These are phyloP conservation scores for Kodamaea plutei DNA, from an alignment of 1,139 yeast genomes.

Conservation along the genomic window DNA sequence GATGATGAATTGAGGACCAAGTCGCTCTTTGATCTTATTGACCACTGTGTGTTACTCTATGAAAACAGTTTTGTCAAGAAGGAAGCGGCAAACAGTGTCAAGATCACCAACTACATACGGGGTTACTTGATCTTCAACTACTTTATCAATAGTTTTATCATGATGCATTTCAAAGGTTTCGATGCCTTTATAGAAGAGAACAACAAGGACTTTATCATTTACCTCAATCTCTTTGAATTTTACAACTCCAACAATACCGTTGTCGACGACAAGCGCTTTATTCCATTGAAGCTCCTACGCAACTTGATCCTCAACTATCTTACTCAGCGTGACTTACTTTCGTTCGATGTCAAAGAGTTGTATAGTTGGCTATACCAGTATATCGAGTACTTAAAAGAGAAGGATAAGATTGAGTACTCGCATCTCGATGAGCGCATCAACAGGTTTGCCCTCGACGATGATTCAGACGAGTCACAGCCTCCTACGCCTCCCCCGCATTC, in stretches of 20 bases:
- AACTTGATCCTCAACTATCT: slow-evolving; percentile 30
- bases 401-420: no score
- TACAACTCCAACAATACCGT: slow-evolving; percentile 30
- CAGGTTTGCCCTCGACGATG: no score
- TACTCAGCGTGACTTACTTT: slow-evolving; percentile 26
- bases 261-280: slow-evolving; percentile 8
- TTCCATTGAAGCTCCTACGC: slow-evolving; percentile 25
- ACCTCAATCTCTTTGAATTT: slow-evolving; percentile 42
- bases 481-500: slow-evolving; percentile 16
- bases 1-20: slow-evolving; percentile 28
- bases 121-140: slow-evolving; percentile 43
- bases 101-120: slow-evolving; percentile 28
- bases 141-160: slow-evolving; percentile 41
- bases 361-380: slow-evolving; percentile 41
- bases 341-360: slow-evolving; percentile 36
- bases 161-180: slow-evolving; percentile 44
- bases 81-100: slow-evolving; percentile 4
- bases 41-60: slow-evolving; percentile 38
- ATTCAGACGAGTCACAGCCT: slow-evolving; percentile 6
- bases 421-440: slow-evolving; percentile 1
- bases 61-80: slow-evolving; percentile 23
- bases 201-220: slow-evolving; percentile 42
- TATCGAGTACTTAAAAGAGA: slow-evolving; percentile 35
- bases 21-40: slow-evolving; percentile 43
- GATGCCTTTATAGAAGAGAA: slow-evolving; percentile 37